A percentile compares a stretch with the other conserved stretches of the same genome.
These are phyloP conservation scores for Candida parachauliodes DNA, from an alignment of 805 yeast genomes.

Conservation along the genomic window DNA sequence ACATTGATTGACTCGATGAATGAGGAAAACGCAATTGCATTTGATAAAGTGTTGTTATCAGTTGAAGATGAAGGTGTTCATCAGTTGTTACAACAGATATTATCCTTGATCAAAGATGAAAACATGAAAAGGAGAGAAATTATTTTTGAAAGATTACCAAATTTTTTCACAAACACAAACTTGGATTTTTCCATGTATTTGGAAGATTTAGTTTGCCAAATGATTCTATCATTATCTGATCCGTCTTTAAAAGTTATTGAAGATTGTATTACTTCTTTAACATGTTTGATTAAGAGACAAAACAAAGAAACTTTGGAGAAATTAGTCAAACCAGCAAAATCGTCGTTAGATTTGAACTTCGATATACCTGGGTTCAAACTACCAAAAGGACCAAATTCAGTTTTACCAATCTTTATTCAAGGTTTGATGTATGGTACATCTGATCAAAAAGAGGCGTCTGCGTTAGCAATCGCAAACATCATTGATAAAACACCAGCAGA, in stretches of 20 bases:
- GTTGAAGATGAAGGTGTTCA: constrained; percentile 79
- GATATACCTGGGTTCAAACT: constrained; percentile 71
- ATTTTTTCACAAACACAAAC: constrained; percentile 61
- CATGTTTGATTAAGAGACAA: constrained; percentile 64
- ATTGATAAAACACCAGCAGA: constrained; percentile 83
- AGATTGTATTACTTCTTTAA: constrained; percentile 62
- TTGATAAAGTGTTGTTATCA: constrained; percentile 69
- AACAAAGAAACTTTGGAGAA: constrained; percentile 73
- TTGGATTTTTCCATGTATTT: constrained; percentile 72
- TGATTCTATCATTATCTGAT: constrained; percentile 73
- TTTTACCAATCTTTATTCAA: constrained; percentile 87
- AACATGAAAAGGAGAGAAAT: constrained; percentile 61
- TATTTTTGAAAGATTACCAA: constrained; percentile 62
- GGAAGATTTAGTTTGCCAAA: constrained; percentile 68
- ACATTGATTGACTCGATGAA: constrained; percentile 63
- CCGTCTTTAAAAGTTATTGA: constrained; percentile 56
- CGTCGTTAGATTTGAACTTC: constrained; percentile 65
- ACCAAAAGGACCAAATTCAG: constrained; percentile 82
- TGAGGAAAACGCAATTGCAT: constrained; percentile 46
- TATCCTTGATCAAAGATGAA: constrained; percentile 74
- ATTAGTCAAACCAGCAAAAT: constrained; percentile 76
- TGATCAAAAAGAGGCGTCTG: constrained; percentile 81
- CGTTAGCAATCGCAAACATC: constrained; percentile 83
- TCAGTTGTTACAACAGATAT: constrained; percentile 76
- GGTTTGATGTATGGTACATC: constrained; percentile 92